A percentile compares a stretch with the other conserved stretches of the same genome.
phyloP scores from a whole-genome alignment of 768 basidiomycete genomes.

The Boletus edulis region DNA sequence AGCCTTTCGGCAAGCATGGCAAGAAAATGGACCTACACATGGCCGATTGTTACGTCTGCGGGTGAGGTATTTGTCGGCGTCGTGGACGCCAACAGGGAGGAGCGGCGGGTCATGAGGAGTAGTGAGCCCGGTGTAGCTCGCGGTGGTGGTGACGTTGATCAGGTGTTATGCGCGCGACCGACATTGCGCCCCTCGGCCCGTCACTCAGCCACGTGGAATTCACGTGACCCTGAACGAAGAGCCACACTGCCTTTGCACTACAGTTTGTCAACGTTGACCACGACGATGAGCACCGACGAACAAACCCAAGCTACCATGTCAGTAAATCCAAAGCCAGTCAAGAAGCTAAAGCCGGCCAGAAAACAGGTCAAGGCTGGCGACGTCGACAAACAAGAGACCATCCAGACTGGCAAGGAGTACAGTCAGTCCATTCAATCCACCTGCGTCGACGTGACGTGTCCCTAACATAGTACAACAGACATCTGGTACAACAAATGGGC shows the following conservation, averaged over 20 bases:
- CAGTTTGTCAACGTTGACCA: constrained; percentile 5
- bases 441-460: background rate
- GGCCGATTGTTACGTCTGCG: constrained; percentile 52
- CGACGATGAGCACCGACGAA: constrained; percentile 33
- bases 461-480: constrained; percentile 45
- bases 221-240: constrained; percentile 18
- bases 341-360: constrained; percentile 86
- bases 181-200: constrained; percentile 14
- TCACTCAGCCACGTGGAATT: constrained; percentile 14
- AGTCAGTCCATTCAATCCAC: constrained; percentile 52
- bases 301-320: constrained; percentile 14
- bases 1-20: background rate
- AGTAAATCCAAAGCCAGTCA: constrained; percentile 34
- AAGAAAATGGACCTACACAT: constrained; percentile 49
- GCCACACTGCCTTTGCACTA: background rate
- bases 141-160: constrained; percentile 7
- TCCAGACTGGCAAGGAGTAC: constrained; percentile 95
- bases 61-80: constrained; percentile 41
- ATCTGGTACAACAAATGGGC: constrained; percentile 99
- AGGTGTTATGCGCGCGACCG: constrained; percentile 1
- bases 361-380: constrained; percentile 92
- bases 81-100: constrained; percentile 42
- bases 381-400: constrained; percentile 83
- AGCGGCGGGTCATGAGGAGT: constrained; percentile 48
- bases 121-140: background rate